Evolutionary conservation across 495 filamentous ascomycete genomes (phyloP).

Genomic region (Extremus antarcticus): DNA sequence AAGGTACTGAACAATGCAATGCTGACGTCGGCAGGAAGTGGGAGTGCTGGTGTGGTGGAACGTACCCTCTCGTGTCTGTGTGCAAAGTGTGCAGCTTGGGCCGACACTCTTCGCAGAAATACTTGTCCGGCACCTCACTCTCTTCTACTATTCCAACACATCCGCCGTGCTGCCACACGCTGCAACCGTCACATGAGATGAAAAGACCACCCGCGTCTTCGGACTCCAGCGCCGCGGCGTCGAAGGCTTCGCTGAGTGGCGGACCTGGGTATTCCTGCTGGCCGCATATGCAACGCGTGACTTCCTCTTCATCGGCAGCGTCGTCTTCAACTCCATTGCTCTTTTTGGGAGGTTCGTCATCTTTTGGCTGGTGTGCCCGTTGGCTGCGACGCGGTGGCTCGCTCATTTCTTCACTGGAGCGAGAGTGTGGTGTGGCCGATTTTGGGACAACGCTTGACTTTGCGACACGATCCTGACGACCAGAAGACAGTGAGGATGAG

Average conservation of each 20-base stretch:
- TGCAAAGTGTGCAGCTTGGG: constrained; percentile 80
- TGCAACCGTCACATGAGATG: constrained; percentile 94
- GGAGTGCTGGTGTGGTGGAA: constrained; percentile 13
- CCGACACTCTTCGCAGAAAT: constrained; percentile 92
- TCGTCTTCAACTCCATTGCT: constrained; percentile 52
- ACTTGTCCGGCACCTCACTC: constrained; percentile 83
- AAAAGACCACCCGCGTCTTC: constrained; percentile 91
- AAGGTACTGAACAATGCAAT: neutral
- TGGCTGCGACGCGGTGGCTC: constrained; percentile 59
- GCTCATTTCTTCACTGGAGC: constrained; percentile 71
- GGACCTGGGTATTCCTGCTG: constrained; percentile 90
- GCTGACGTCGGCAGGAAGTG: neutral
- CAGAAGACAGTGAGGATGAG: constrained; percentile 62
- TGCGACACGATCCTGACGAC: constrained; percentile 56
- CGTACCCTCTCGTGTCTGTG: constrained; percentile 75
- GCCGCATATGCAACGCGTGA: constrained; percentile 90
- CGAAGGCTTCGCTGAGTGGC: constrained; percentile 38
- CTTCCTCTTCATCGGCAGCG: constrained; percentile 75
- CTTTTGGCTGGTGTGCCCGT: constrained; percentile 53
- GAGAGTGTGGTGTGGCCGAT: constrained; percentile 57
- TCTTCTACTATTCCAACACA: constrained; percentile 97
- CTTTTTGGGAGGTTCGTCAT: constrained; percentile 41
- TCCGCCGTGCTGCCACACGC: constrained; percentile 97
- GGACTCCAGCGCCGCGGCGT: constrained; percentile 48
- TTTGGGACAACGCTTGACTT: constrained; percentile 62